A percentile compares a stretch with the other conserved stretches of the same genome.
These are phyloP conservation scores for Parietichytrium sp. DNA, from an alignment of 108 stramenopile species.

Conservation along the genomic window DNA sequence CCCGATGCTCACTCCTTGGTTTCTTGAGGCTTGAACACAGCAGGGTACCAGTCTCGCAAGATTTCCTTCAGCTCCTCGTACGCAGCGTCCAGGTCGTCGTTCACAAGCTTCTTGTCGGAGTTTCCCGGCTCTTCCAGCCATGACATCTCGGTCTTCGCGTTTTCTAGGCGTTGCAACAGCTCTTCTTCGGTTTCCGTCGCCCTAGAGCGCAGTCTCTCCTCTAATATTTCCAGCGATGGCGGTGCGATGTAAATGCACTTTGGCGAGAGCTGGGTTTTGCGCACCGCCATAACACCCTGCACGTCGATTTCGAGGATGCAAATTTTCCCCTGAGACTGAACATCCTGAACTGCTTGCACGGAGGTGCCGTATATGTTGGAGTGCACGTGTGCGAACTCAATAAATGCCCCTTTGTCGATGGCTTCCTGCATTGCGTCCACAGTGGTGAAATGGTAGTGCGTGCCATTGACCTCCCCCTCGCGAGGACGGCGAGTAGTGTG, in stretches of 20 bases:
- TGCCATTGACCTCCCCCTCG: slow-evolving; percentile 71
- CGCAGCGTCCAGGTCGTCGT: slow-evolving; percentile 75
- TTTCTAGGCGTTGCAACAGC: slow-evolving; percentile 71
- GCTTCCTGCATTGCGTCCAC: slow-evolving; percentile 76
- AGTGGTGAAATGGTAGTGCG: slow-evolving; percentile 82
- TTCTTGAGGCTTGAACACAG: slow-evolving; percentile 11
- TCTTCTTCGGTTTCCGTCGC: slow-evolving; percentile 85
- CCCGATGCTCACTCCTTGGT: too few species aligned
- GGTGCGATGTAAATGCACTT: slow-evolving; percentile 85
- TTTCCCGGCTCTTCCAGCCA: slow-evolving; percentile 76
- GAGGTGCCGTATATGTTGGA: slow-evolving; percentile 94
- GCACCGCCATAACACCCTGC: slow-evolving; percentile 51
- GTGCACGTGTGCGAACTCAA: slow-evolving; percentile 92
- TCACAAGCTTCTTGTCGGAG: slow-evolving; percentile 77
- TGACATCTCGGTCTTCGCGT: slow-evolving; percentile 84
- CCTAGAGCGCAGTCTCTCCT: slow-evolving; percentile 76
- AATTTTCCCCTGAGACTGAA: slow-evolving; percentile 74
- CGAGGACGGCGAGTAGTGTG: slow-evolving; percentile 88
- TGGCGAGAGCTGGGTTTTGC: slow-evolving; percentile 33
- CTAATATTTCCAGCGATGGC: slow-evolving; percentile 82
- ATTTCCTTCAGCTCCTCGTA: slow-evolving; percentile 26
- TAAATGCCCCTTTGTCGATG: slow-evolving; percentile 66
- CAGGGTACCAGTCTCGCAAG: slow-evolving; percentile 46
- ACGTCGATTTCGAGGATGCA: slow-evolving; percentile 91
- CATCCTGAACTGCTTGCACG: slow-evolving; percentile 68